Evolutionary conservation across 2,329 filamentous ascomycete genomes (phyloP), one percentile per base, ranked within the genome.

Genomic region (Pezicula radicicola): DNA sequence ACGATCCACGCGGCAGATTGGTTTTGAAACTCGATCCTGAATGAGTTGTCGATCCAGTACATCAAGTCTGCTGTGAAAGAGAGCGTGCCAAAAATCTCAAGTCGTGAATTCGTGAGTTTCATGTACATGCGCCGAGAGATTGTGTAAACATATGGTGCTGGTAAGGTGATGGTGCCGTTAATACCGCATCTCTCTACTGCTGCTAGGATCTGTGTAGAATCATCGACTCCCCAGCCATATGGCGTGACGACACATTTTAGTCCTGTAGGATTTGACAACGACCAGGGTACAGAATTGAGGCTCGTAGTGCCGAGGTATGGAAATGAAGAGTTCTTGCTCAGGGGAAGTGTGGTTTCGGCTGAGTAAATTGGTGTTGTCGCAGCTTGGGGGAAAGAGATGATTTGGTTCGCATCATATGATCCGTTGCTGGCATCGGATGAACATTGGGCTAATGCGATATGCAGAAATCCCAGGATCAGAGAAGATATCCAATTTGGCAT

Each of bases 41-140:
- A 30, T 9, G 49, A 51, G 40, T 51, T 51, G 30, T 51, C 33
- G 28, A 51, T 51, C 49, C 49, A 51, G 43, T 51, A 51, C 3
- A 21, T 13, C 12, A 51, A 13, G 27, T 51, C 49, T 19, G 41
- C 16, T 3, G 40, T 37, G 42, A 51, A 51, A 16, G 42, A 46
- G 27, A 51, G 42, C 12, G 49, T 51, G 42, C 49, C 49, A 25
- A 46, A 21, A 6, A 52, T 48, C n/a, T 48, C 39, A 6, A 48
- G 28, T 19, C 27, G 18, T 2, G 39, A 27, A 21, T 28, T n/a
- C n/a, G 16, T 10, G n/a, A 50, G 48, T 12, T 53, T 40, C 45
- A 47, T 47, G 19, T 47, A 37, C 16, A 47, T 15, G 10, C 45
- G 45, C 9, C 45, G 36, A 4, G 16, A 21, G 18, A 47, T 47